A percentile compares a stretch with the other conserved stretches of the same genome.
Conservation (phyloP, 306 rosid species). For the Rosa chinensis region DNA sequence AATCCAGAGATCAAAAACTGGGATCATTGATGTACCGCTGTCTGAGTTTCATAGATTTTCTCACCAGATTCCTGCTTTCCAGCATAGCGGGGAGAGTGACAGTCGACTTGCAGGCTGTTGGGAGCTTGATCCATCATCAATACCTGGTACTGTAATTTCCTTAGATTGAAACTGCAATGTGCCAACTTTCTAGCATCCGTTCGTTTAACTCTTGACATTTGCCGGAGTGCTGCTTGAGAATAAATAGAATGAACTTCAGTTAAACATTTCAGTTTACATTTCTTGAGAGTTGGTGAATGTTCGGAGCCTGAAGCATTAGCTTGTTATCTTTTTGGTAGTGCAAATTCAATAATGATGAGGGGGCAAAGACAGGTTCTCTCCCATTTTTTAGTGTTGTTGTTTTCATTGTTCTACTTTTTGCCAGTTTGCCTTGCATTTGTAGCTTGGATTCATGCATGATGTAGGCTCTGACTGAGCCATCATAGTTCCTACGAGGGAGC, state of each 20-base stretch:
- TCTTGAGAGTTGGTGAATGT: background rate
- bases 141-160: constrained; percentile 33
- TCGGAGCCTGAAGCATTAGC: background rate
- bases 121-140: constrained; percentile 61
- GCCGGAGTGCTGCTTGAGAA: constrained; percentile 7
- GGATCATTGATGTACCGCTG: constrained; percentile 34
- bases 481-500: background rate
- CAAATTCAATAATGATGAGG: background rate
- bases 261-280: background rate
- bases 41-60: constrained; percentile 49
- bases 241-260: background rate
- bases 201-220: constrained; percentile 3
- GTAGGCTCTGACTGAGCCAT: background rate
- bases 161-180: constrained; percentile 23
- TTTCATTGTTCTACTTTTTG: background rate
- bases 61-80: constrained; percentile 59
- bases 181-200: constrained; percentile 5
- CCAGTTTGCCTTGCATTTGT: background rate
- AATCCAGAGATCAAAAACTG: constrained; percentile 52
- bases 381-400: background rate
- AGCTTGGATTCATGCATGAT: background rate
- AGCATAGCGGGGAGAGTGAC: constrained; percentile 38
- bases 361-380: background rate
- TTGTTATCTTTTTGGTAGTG: no score
- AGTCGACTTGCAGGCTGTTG: constrained; percentile 52